Evolutionary conservation across 129 eudicot genomes (phyloP).

Genomic region (Tagetes erecta): DNA sequence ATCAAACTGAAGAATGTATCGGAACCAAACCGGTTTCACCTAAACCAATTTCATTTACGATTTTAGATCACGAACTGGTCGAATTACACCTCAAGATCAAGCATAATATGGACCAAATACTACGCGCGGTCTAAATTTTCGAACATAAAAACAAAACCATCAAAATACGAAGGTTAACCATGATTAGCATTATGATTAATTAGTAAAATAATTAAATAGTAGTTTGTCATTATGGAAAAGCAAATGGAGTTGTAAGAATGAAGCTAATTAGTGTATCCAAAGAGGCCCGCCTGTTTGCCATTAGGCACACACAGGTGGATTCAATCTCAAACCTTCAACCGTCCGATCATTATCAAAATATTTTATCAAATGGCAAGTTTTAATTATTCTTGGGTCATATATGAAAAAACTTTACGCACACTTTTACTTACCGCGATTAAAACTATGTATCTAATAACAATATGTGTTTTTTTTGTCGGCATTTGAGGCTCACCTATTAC

Average conservation of each 20-base stretch:
- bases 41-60: too few relatives aligned
- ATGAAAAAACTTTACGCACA: background rate
- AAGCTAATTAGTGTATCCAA: background rate
- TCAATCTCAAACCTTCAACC: background rate
- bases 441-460: too few relatives aligned
- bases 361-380: background rate
- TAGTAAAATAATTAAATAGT: background rate
- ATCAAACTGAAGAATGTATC: too few relatives aligned
- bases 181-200: background rate
- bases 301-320: background rate
- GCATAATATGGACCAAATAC: too few relatives aligned
- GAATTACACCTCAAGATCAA: too few relatives aligned
- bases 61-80: too few relatives aligned
- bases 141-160: background rate
- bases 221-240: background rate
- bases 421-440: background rate
- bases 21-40: too few relatives aligned
- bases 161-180: background rate
- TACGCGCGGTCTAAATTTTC: background rate
- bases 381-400: background rate
- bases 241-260: slow-evolving; percentile 26
- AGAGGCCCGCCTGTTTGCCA: background rate
- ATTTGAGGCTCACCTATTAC: too few relatives aligned
- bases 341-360: slow-evolving; percentile 1
- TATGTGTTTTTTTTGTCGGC: too few relatives aligned